Evolutionary conservation across 2,329 filamentous ascomycete species (phyloP).

Genomic region (Epichloe baconii): DNA sequence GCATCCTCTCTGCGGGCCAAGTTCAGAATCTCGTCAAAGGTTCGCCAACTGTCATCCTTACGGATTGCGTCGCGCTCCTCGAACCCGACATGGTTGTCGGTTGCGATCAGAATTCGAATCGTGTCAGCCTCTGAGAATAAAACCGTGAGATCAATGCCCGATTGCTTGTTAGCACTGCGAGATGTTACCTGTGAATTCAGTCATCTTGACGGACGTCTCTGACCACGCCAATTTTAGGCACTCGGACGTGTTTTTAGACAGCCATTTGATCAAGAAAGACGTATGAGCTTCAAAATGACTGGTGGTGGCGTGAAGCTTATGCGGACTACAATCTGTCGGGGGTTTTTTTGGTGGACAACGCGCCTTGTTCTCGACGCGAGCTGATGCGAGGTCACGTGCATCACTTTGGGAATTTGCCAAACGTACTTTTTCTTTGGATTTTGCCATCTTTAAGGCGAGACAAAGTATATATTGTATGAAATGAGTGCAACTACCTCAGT

Average conservation of each 20-base stretch:
- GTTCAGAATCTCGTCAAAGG: slow-evolving; percentile 90
- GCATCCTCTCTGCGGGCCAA: slow-evolving; percentile 75
- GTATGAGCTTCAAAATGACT: background rate
- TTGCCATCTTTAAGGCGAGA: no score
- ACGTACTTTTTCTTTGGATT: no score
- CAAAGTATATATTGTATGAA: no score
- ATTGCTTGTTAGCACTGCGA: no score
- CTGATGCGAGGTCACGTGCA: slow-evolving; percentile 18
- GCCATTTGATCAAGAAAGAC: background rate
- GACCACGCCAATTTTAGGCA: background rate
- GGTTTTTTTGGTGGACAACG: slow-evolving; percentile 4
- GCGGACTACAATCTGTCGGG: background rate
- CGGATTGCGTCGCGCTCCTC: slow-evolving; percentile 85
- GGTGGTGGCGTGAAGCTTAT: background rate
- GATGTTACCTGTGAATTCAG: slow-evolving; percentile 4
- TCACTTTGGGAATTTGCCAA: background rate
- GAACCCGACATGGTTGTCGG: slow-evolving; percentile 96
- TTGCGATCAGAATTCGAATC: slow-evolving; percentile 86
- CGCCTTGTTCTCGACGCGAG: slow-evolving; percentile 11
- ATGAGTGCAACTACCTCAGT: no score
- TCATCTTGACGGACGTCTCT: background rate
- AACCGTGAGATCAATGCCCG: background rate
- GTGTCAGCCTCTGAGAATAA: slow-evolving; percentile 51
- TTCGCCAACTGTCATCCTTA: slow-evolving; percentile 94
- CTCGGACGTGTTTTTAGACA: background rate